Evolutionary conservation across 495 filamentous ascomycete genomes (phyloP).

Genomic region (Aspergillus bertholletiae): DNA sequence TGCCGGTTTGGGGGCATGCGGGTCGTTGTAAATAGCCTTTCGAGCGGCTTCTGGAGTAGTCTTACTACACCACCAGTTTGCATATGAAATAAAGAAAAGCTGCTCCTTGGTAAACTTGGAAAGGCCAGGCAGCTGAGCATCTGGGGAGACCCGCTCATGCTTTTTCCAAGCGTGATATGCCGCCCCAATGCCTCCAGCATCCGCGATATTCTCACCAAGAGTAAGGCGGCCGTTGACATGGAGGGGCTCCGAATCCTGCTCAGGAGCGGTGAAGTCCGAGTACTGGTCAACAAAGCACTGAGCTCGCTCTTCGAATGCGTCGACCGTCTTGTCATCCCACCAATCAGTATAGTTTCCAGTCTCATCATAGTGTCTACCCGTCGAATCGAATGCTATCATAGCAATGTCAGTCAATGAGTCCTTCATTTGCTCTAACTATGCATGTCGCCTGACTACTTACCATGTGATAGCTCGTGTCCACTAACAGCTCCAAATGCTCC

Average conservation of each 20-base stretch:
- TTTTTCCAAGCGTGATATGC: slow-evolving; percentile 67
- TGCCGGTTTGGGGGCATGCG: slow-evolving; percentile 59
- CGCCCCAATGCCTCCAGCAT: slow-evolving; percentile 66
- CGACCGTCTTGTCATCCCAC: slow-evolving; percentile 65
- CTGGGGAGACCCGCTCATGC: slow-evolving; percentile 47
- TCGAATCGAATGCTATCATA: slow-evolving; percentile 62
- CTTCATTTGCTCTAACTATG: neutral
- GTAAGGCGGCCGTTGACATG: slow-evolving; percentile 68
- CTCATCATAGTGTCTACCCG: slow-evolving; percentile 64
- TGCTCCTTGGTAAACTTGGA: slow-evolving; percentile 65
- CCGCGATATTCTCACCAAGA: slow-evolving; percentile 73
- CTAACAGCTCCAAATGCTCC: slow-evolving; percentile 68
- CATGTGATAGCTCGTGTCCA: slow-evolving; percentile 71
- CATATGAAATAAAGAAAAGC: slow-evolving; percentile 68
- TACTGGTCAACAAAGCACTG: slow-evolving; percentile 73
- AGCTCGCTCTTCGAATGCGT: slow-evolving; percentile 58
- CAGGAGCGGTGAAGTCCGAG: slow-evolving; percentile 56
- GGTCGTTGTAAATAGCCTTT: slow-evolving; percentile 56
- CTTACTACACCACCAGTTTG: slow-evolving; percentile 68
- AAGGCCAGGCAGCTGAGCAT: slow-evolving; percentile 60
- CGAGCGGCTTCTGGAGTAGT: slow-evolving; percentile 53
- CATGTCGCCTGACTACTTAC: slow-evolving; percentile 21
- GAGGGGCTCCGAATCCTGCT: slow-evolving; percentile 48
- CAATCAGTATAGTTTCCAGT: slow-evolving; percentile 64
- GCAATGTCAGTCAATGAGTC: slow-evolving; percentile 6